Evolutionary conservation across 345 rosid genomes (phyloP).

Genomic region (Eucalyptus sp.): DNA sequence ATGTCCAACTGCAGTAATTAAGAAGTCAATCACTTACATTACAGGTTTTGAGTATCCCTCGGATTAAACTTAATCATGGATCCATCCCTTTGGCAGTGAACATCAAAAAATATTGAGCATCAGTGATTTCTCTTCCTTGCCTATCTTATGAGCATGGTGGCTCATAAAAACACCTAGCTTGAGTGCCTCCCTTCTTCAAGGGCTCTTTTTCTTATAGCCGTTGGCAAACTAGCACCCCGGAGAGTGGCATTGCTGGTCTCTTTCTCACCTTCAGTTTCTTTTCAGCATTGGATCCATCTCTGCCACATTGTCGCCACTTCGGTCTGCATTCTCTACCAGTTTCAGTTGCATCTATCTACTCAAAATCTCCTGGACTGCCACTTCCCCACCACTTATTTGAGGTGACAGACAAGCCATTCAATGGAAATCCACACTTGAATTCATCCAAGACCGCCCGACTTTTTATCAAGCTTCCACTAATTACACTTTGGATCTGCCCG

Average conservation of each 20-base stretch:
- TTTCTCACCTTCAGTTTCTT: constrained; percentile 12
- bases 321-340: constrained; percentile 7
- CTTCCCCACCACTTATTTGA: constrained; percentile 64
- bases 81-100: constrained; percentile 36
- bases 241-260: neutral
- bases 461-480: constrained; percentile 6
- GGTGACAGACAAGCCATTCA: constrained; percentile 30
- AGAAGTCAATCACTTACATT: neutral
- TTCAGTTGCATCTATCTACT: constrained; percentile 6
- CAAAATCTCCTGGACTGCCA: constrained; percentile 5
- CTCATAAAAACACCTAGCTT: constrained; percentile 25
- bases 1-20: neutral
- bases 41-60: neutral
- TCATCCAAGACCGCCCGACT: constrained; percentile 35
- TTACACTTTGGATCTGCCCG: neutral
- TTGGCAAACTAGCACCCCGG: constrained; percentile 13
- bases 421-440: constrained; percentile 66
- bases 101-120: constrained; percentile 32
- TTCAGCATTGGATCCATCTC: neutral
- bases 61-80: neutral
- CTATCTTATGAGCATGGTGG: constrained; percentile 9
- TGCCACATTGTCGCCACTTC: neutral
- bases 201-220: constrained; percentile 25
- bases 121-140: constrained; percentile 24
- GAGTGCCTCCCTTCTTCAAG: constrained; percentile 39